Base-by-base conservation (phyloP, 2,329 filamentous ascomycete species). In the Trematosphaeria pertusa region DNA sequence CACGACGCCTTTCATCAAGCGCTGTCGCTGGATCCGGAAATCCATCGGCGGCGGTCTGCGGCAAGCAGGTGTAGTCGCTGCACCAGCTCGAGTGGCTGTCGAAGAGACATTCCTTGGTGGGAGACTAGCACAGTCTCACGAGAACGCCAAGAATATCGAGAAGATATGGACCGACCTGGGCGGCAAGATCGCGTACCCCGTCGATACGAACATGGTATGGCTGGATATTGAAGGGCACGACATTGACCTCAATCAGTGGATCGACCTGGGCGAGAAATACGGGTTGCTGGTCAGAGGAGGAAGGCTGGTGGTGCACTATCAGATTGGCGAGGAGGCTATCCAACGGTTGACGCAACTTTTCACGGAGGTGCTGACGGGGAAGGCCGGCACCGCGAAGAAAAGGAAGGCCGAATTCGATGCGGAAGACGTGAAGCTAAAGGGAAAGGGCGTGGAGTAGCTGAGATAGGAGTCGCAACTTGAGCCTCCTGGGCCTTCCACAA, bases 161-260 rank as follows among this genome's bases (percentile, higher is more conserved):
- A 73, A 77, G 22, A 70, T 88, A 54, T 96, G 91, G 91, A 81
- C 77, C 4, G 74, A 73, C 12, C 76, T 86, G 40, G 90, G 90
- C 4, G 91, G 90, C 1, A 83, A 81, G 71, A 72, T 91, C 46
- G 72, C 79, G 15, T 78, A 86, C 48, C 87, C 88, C 0, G 86
- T 88, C 1, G 86, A 96, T 65, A 95, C 91, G n/a, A 96, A 96
- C 73, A 95, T 96, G 89, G 84, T 90, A 24, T 96, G 89, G 90
- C 64, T 95, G 47, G 87, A 95, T 68, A 75, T 94, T 12, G 80
- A 84, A 21, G 79, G 80, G 1, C 81, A 82, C 9, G 81, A 82
- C 0, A 67, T 86, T 22, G 73, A 75, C 3, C 67, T 67, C 4
- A 77, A 81, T 40, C 75, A 80, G 31, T 81, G 86, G 50, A 77